phyloP scores from a whole-genome alignment of 2,329 filamentous ascomycete genomes.

The Boeremia exigua region DNA sequence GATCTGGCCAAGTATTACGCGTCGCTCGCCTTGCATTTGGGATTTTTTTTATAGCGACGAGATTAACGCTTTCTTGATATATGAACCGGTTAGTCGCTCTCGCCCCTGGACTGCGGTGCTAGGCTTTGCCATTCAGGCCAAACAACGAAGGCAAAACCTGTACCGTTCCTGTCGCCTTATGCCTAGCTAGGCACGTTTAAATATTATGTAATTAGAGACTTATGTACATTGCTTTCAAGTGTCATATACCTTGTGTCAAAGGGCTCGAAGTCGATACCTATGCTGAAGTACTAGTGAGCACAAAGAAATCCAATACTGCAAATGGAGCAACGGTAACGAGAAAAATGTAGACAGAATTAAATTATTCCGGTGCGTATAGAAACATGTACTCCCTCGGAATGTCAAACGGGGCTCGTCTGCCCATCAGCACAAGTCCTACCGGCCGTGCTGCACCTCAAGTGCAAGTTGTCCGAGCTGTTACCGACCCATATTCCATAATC shows the following conservation, averaged over 20 bases:
- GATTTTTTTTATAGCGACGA: background rate
- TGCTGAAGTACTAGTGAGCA: too few relatives aligned
- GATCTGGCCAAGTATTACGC: background rate
- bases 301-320: too few relatives aligned
- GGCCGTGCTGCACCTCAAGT: slow-evolving; percentile 56
- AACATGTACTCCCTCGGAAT: background rate
- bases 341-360: background rate
- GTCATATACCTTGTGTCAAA: too few relatives aligned
- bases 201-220: too few relatives aligned
- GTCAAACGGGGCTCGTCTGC: slow-evolving; percentile 34
- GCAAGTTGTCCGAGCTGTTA: slow-evolving; percentile 62
- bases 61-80: background rate
- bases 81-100: too few relatives aligned
- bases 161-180: too few relatives aligned
- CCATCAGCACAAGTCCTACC: slow-evolving; percentile 26
- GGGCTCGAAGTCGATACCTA: too few relatives aligned
- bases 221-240: too few relatives aligned
- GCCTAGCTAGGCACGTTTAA: too few relatives aligned
- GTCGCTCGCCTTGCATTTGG: slow-evolving; percentile 1
- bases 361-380: background rate
- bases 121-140: too few relatives aligned
- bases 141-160: too few relatives aligned
- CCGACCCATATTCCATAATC: slow-evolving; percentile 63
- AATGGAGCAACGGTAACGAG: background rate
- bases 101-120: too few relatives aligned